Evolutionary conservation across 768 basidiomycete genomes (phyloP).

Genomic region (Sarcomyxa edulis): DNA sequence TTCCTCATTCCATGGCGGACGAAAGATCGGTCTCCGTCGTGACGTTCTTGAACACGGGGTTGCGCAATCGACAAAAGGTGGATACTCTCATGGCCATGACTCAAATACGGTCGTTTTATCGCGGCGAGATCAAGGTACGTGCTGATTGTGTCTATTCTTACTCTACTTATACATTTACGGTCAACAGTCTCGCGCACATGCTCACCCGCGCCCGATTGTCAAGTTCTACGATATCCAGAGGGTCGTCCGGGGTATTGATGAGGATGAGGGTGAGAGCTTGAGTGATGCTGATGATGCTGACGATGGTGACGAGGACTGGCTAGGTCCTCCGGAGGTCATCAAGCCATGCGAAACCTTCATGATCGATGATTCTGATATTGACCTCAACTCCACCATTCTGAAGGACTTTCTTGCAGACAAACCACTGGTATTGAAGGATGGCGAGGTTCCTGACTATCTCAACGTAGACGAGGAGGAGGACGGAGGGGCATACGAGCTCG

Average conservation of each 20-base stretch:
- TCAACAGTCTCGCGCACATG: neutral
- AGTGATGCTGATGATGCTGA: neutral
- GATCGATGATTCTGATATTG: neutral
- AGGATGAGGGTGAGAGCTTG: neutral
- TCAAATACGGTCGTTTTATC: conserved; percentile 3
- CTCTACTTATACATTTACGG: neutral
- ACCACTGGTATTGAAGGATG: neutral
- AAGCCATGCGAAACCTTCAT: neutral
- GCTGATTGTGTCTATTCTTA: neutral
- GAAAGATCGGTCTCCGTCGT: conserved; percentile 15
- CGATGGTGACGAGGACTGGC: neutral
- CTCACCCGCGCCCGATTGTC: neutral
- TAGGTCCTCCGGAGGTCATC: neutral
- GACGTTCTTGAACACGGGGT: conserved; percentile 14
- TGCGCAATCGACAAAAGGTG: conserved; percentile 10
- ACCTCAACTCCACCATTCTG: neutral
- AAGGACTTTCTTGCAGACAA: neutral
- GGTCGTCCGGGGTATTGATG: neutral
- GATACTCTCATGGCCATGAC: conserved; percentile 4
- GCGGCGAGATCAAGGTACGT: conserved; percentile 1
- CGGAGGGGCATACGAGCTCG: no score
- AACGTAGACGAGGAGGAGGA: no score
- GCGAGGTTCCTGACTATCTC: no score
- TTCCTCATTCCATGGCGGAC: conserved; percentile 13
- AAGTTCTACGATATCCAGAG: conserved; percentile 2